Evolutionary conservation across 345 rosid genomes (phyloP).

Genomic region (Turnera subulata): DNA sequence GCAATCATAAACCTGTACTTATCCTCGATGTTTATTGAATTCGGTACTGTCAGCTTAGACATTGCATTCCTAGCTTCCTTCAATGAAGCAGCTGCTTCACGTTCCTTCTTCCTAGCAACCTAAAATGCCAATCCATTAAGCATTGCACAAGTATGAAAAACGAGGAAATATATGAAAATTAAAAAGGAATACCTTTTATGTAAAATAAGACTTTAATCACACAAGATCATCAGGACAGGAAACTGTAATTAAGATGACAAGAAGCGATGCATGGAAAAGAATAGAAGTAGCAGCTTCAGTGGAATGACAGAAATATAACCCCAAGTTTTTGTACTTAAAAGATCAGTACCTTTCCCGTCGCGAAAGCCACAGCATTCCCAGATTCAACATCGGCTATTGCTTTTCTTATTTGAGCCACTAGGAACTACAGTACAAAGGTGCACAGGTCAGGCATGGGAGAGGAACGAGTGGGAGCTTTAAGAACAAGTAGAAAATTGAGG

Average conservation of each 20-base stretch:
- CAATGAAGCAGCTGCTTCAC: constrained; percentile 32
- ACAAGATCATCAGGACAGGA: no score
- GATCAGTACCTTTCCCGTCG: constrained; percentile 37
- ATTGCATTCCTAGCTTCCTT: constrained; percentile 25
- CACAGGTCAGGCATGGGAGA: not conserved
- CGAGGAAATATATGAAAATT: no score
- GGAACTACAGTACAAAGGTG: constrained; percentile 18
- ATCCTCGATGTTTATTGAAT: constrained; percentile 34
- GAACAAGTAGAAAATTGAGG: no score
- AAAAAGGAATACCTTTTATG: not conserved
- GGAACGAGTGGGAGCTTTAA: no score
- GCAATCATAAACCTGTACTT: constrained; percentile 39
- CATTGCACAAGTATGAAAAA: not conserved
- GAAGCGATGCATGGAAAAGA: not conserved
- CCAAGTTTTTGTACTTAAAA: not conserved
- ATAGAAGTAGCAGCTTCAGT: no score
- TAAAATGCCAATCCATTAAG: constrained; percentile 1
- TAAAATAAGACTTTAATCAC: not conserved
- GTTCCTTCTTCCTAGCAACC: constrained; percentile 39
- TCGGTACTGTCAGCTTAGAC: constrained; percentile 22
- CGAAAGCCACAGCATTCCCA: constrained; percentile 31
- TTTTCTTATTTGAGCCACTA: constrained; percentile 36
- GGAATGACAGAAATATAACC: not conserved
- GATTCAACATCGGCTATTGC: constrained; percentile 32
- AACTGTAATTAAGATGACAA: no score